Evolutionary conservation across 2,329 filamentous ascomycete genomes (phyloP), one percentile per base, ranked within the genome.

Genomic region (Botrytis cinerea): DNA sequence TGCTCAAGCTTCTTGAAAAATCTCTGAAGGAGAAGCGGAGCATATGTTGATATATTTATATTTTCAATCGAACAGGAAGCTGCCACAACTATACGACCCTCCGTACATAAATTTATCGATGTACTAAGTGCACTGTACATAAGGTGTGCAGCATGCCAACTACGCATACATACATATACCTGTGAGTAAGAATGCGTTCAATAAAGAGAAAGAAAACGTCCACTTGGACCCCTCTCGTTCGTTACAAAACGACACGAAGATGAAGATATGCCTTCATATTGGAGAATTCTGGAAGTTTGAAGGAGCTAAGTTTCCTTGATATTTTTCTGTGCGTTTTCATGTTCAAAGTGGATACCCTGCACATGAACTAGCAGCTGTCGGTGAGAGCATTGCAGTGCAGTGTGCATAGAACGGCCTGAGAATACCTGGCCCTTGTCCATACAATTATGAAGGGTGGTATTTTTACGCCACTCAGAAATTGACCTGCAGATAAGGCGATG

Each of bases 211-310:
- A 25, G 25, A n/a, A 62, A 62, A 43, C 25, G 38, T 43, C 60
- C 60, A 62, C 60, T 43, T 62, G 60, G 60, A 62, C 60, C 60
- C 60, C 60, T 62, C 60, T 62, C 60, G 60, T 62, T 62, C 60
- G 35, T 62, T n/a, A 8, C 8, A 43, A 62, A 43, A 62, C 38
- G 60, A 40, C 35, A 40, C 38, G 35, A 40, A n/a, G 60, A 62
- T 40, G 60, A 38, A 62, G 60, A 62, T 43, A 62, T 62, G 35
- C 12, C 22, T n/a, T 22, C 60, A 62, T 40, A 40, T 40, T 62
- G 60, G 60, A 62, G 38, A 62, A n/a, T 62, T n/a, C 35, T 62
- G 25, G 35, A 62, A 43, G 60, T 40, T 61, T 62, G 60, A n/a
- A 43, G n/a, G 12, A n/a, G 60, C 7, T 43, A 40, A 40, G 12